Conservation (phyloP, 345 rosid genomes). For the Conringia planisiliqua region DNA sequence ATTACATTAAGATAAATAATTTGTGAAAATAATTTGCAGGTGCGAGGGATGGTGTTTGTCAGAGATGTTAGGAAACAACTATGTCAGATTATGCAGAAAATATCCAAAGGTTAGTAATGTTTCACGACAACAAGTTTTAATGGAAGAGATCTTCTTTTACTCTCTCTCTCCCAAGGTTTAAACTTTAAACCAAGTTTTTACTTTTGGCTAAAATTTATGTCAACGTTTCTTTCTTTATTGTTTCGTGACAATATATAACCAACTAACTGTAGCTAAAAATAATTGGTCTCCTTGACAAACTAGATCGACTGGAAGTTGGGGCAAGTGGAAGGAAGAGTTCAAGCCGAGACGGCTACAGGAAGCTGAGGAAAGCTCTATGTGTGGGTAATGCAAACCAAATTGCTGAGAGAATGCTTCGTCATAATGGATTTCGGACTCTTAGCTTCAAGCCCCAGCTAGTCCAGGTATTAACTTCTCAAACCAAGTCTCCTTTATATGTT, state of each 20-base stretch:
- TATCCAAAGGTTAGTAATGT: constrained; percentile 61
- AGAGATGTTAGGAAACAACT: constrained; percentile 87
- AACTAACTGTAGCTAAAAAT: not conserved
- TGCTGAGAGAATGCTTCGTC: constrained; percentile 87
- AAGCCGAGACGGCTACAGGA: constrained; percentile 50
- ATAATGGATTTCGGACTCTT: constrained; percentile 79
- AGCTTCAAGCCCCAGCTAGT: constrained; percentile 77
- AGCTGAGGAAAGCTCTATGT: constrained; percentile 81
- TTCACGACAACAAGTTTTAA: not conserved
- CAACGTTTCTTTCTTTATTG: not conserved
- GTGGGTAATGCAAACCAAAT: constrained; percentile 79
- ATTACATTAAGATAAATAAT: not conserved
- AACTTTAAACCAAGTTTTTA: not conserved
- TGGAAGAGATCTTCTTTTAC: not conserved
- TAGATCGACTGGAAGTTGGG: constrained; percentile 66
- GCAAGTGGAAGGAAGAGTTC: constrained; percentile 47
- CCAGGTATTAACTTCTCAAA: constrained; percentile 49
- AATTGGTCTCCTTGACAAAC: constrained; percentile 7
- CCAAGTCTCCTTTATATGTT: not conserved
- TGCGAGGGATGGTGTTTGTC: constrained; percentile 88
- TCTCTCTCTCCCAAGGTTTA: not conserved
- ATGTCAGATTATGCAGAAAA: constrained; percentile 85
- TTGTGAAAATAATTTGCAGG: constrained; percentile 41
- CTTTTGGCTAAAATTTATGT: not conserved
- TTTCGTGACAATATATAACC: not conserved